Evolutionary conservation across 768 basidiomycete genomes (phyloP).

Genomic region (Pisolithus tinctorius): DNA sequence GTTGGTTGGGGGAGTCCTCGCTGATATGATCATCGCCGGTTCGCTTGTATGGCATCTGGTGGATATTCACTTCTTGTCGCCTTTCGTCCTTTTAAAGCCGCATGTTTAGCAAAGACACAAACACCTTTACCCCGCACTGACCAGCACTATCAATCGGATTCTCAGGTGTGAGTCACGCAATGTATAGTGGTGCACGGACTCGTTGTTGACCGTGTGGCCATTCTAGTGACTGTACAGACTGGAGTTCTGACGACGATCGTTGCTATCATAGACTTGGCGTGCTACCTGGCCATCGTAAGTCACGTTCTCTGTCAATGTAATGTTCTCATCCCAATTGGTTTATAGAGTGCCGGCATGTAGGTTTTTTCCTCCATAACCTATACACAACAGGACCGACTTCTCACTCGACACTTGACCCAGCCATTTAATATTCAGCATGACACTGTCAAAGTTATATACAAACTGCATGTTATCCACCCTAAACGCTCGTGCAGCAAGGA

Average conservation of each 20-base stretch:
- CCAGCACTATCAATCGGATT: background rate
- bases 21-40: background rate
- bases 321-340: too few species aligned
- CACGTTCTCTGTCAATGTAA: too few species aligned
- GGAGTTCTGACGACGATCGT: background rate
- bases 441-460: background rate
- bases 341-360: too few species aligned
- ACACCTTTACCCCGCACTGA: background rate
- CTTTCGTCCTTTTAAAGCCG: too few species aligned
- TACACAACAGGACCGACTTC: too few species aligned
- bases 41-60: background rate
- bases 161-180: background rate
- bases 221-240: background rate
- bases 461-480: background rate
- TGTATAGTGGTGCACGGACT: too few species aligned
- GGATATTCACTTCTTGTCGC: background rate
- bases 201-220: too few species aligned
- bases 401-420: too few species aligned
- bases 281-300: background rate
- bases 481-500: too few species aligned
- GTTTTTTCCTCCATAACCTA: too few species aligned
- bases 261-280: background rate
- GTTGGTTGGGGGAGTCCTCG: background rate
- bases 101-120: background rate
- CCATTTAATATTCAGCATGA: too few species aligned